Evolutionary conservation across 2,329 filamentous ascomycete genomes (phyloP), one percentile per base, ranked within the genome.

Genomic region (Tolypocladium tundrense): DNA sequence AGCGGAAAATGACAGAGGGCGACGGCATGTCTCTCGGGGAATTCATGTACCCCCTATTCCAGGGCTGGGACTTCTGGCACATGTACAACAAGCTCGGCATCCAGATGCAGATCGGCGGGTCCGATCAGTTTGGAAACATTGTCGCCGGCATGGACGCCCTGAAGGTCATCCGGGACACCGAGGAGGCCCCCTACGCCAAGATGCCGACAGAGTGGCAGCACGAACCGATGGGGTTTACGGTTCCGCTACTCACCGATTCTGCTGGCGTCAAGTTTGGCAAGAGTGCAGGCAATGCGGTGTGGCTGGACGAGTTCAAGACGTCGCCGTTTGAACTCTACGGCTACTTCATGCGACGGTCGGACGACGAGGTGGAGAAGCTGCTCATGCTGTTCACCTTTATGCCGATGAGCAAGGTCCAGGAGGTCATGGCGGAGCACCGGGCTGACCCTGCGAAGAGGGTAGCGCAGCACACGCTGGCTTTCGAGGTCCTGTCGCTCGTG

Each of bases 61-160:
- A 99, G 70, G 91, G 88, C 27, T 97, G 92, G 88, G 94, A 99
- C 71, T 99, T 92, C 84, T 97, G 90, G 90, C 81, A 89, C 64
- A 81, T 97, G 75, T 95, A 89, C 73, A 71, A 66, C 60, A 80
- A 83, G 53, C 78, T 80, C 31, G 81, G 81, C 53, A 79, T 91
- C 11, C 87, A 92, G 68, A 82, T 97, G 69, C 91, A 99, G 73
- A 90, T 99, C 56, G 94, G 94, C 59, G 94, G 94, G 43, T 91
- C 91, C 8, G 94, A 99, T 69, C 94, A 99, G 74, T 97, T 88
- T 69, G 94, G 94, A 61, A 99, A 99, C 73, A 97, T 99, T 63
- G 82, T 95, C 35, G 86, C 92, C 14, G 94, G 94, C 54, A 87
- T 94, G 68, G 90, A 97, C 60, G 84, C 88, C 3, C 82, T 97